Evolutionary conservation across 768 basidiomycete species (phyloP).

Genomic region (Collybia sp.): DNA sequence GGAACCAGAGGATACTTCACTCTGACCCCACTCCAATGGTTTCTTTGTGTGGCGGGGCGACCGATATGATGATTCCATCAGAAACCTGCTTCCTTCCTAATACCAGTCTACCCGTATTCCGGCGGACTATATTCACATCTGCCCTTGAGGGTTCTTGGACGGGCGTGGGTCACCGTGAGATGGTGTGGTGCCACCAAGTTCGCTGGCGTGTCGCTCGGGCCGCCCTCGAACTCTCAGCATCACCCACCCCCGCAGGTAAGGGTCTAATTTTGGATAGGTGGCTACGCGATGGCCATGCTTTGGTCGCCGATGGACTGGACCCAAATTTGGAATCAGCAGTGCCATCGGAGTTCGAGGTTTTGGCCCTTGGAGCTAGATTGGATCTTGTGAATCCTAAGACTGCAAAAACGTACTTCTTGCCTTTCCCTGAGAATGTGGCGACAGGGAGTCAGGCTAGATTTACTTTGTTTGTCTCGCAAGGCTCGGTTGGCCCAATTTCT

Average conservation of each 20-base stretch:
- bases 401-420: constrained; percentile 47
- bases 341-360: constrained; percentile 25
- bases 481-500: constrained; percentile 43
- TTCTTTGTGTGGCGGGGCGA: constrained; percentile 87
- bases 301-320: constrained; percentile 24
- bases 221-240: constrained; percentile 60
- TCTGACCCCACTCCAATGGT: constrained; percentile 61
- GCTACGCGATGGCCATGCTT: constrained; percentile 58
- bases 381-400: constrained; percentile 37
- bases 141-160: constrained; percentile 92
- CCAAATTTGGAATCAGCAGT: constrained; percentile 7
- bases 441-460: constrained; percentile 24
- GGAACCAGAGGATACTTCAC: constrained; percentile 33
- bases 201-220: constrained; percentile 84
- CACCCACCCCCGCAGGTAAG: constrained; percentile 19
- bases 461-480: constrained; percentile 57
- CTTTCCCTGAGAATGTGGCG: constrained; percentile 23
- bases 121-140: constrained; percentile 76
- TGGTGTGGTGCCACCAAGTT: constrained; percentile 99
- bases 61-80: constrained; percentile 88
- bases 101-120: constrained; percentile 24
- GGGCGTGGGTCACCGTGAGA: constrained; percentile 91
- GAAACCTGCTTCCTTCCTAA: constrained; percentile 73
- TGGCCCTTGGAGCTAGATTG: constrained; percentile 33
- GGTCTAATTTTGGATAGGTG: constrained; percentile 51